Percentiles rank a stretch among this genome's conserved stretches.
Conservation (phyloP, 129 eudicot species). For the Helianthus annuus region HanXRQr2.0-SUNRISE NC_035444.2:53939833-53940332, state of each 20-base stretch:
- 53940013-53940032: constrained; percentile 3
- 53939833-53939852: constrained; percentile 1
- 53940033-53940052: background rate
- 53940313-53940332: no score
- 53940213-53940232: no score
- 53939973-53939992: background rate
- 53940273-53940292: no score
- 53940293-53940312: no score
- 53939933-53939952: constrained; percentile 14
- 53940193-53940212: no score
- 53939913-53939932: constrained; percentile 10
- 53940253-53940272: no score
- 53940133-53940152: background rate
- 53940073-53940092: background rate
- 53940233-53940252: no score
- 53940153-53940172: background rate
- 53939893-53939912: background rate
- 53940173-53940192: no score
- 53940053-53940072: constrained; percentile 13
- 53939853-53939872: constrained; percentile 10
- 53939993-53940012: background rate
- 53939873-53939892: constrained; percentile 10
- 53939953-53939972: background rate
- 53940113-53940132: background rate
- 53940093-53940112: constrained; percentile 18